Percentiles rank a stretch among this genome's conserved stretches.
Evolutionary conservation across 2,329 filamentous ascomycete genomes (phyloP).

Genomic region (Alternaria alternata): DNA sequence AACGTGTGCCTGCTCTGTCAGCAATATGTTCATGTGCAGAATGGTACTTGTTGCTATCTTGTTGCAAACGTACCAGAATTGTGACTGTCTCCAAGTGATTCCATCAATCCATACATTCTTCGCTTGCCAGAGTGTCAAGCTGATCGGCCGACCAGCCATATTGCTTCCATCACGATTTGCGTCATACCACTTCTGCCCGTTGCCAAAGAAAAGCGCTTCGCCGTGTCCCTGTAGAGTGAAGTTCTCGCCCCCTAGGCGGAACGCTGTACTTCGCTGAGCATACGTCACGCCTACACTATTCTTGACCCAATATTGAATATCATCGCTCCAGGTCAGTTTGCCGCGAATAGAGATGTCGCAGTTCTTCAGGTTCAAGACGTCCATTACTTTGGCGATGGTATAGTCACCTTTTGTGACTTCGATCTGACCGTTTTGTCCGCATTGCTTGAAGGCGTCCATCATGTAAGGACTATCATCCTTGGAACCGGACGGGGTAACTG

Average conservation of each 20-base stretch:
- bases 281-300: slow-evolving; percentile 37
- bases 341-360: slow-evolving; percentile 39
- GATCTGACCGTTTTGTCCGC: slow-evolving; percentile 38
- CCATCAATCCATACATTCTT: slow-evolving; percentile 58
- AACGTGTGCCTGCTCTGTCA: slow-evolving; percentile 50
- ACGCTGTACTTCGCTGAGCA: slow-evolving; percentile 32
- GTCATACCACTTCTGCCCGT: slow-evolving; percentile 48
- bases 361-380: slow-evolving; percentile 34
- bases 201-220: slow-evolving; percentile 38
- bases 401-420: slow-evolving; percentile 34
- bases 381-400: slow-evolving; percentile 41
- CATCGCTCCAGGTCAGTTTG: slow-evolving; percentile 37
- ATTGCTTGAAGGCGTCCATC: slow-evolving; percentile 41
- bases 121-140: slow-evolving; percentile 56
- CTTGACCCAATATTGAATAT: slow-evolving; percentile 37
- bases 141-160: slow-evolving; percentile 56
- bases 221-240: slow-evolving; percentile 35
- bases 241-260: slow-evolving; percentile 34
- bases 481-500: slow-evolving; percentile 30
- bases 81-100: slow-evolving; percentile 54
- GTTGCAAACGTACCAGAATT: slow-evolving; percentile 55
- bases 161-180: slow-evolving; percentile 54
- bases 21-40: background rate
- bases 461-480: slow-evolving; percentile 35
- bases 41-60: background rate